These are phyloP conservation scores for Arbutus unedo DNA, from an alignment of 148 eudicot genomes.

Conservation along the genomic window DNA sequence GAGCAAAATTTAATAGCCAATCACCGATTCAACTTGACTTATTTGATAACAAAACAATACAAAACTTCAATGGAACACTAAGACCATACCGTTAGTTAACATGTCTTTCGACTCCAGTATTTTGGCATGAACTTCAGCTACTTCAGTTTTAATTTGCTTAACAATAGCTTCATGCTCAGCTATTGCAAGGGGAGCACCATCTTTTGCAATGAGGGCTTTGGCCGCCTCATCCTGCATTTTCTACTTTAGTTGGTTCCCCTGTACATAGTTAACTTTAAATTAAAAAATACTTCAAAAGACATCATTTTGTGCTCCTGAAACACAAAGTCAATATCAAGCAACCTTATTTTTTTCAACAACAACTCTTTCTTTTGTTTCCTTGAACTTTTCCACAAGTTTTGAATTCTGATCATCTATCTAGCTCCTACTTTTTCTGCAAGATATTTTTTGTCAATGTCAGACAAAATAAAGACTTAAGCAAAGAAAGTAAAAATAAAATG, in stretches of 20 bases:
- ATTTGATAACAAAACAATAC: neutral
- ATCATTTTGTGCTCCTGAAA: neutral
- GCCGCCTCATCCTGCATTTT: slow-evolving; percentile 64
- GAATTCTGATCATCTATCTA: slow-evolving; percentile 64
- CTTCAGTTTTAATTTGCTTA: slow-evolving; percentile 45
- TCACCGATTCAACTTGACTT: neutral
- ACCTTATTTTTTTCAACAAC: slow-evolving; percentile 71
- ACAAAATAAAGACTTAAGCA: neutral
- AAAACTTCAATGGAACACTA: neutral
- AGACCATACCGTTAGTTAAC: slow-evolving; percentile 54
- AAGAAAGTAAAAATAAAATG: neutral
- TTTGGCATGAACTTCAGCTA: slow-evolving; percentile 57
- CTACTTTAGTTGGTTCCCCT: slow-evolving; percentile 62
- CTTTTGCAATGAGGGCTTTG: slow-evolving; percentile 44
- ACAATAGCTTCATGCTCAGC: slow-evolving; percentile 67
- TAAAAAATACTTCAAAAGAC: neutral
- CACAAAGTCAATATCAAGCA: slow-evolving; percentile 10
- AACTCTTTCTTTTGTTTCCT: slow-evolving; percentile 62
- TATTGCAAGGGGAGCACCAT: slow-evolving; percentile 55
- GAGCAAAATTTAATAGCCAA: neutral
- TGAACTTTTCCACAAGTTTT: slow-evolving; percentile 41
- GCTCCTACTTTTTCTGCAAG: slow-evolving; percentile 54
- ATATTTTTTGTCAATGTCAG: neutral
- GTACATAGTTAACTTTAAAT: slow-evolving; percentile 16
- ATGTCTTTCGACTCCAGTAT: slow-evolving; percentile 43